Evolutionary conservation across 2,329 filamentous ascomycete genomes (phyloP).

Genomic region (Colletotrichum aenigma): DNA sequence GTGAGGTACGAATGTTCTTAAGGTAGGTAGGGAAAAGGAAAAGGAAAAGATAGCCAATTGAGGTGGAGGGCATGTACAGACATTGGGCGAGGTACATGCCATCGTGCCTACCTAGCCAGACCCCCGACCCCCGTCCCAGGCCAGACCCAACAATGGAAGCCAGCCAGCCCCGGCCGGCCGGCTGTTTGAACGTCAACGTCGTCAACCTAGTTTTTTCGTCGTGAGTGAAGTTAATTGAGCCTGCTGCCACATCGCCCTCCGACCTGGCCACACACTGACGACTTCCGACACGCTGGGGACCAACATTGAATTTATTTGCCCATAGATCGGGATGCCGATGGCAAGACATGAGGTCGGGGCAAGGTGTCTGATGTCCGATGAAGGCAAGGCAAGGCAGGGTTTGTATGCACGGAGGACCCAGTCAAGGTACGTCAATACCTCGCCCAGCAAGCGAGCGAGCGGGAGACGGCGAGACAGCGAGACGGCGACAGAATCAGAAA

Average conservation of each 20-base stretch:
- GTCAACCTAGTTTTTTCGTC: slow-evolving; percentile 3
- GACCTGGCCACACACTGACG: not conserved
- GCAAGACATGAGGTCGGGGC: slow-evolving; percentile 8
- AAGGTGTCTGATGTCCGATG: slow-evolving; percentile 10
- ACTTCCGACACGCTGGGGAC: not conserved
- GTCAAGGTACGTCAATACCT: not conserved
- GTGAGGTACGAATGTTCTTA: not conserved
- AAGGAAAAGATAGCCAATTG: not conserved
- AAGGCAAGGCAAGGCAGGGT: not conserved
- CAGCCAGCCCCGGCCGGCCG: slow-evolving; percentile 17
- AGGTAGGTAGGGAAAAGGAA: not conserved
- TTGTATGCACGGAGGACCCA: slow-evolving; percentile 11
- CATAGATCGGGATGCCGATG: not conserved
- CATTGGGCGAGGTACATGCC: not conserved
- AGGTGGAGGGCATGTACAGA: not conserved
- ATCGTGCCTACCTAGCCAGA: not conserved
- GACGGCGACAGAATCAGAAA: not conserved
- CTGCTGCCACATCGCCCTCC: not conserved
- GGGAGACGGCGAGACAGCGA: not conserved
- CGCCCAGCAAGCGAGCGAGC: not conserved
- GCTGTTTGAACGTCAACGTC: slow-evolving; percentile 18
- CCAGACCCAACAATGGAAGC: not conserved
- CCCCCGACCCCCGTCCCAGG: not conserved
- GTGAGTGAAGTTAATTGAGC: slow-evolving; percentile 5
- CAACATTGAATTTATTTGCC: not conserved